A percentile compares a stretch with the other conserved stretches of the same genome.
Conservation (phyloP, 192 early-diverging fungal genomes). For the Backusella liffmaniae region DNA sequence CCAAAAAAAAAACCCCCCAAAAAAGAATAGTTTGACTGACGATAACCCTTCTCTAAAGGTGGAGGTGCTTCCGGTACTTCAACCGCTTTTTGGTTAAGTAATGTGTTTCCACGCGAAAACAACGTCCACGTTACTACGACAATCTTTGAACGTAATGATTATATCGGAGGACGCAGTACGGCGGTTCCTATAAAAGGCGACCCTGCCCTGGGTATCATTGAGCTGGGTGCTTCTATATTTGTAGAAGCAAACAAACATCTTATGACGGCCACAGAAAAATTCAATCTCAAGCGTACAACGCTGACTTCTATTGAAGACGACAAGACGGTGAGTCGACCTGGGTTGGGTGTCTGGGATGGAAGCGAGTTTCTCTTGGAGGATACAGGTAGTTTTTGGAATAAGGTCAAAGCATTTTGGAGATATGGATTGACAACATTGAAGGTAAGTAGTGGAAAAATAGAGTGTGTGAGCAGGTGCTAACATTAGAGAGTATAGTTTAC, state of each 20-base stretch:
- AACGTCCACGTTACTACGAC: slow-evolving; percentile 43
- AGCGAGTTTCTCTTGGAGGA: slow-evolving; percentile 53
- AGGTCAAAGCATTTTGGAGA: slow-evolving; percentile 37
- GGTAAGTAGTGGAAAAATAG: slow-evolving; percentile 24
- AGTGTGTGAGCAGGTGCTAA: not conserved
- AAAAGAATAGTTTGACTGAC: not conserved
- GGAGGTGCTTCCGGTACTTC: slow-evolving; percentile 54
- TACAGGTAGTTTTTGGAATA: slow-evolving; percentile 42
- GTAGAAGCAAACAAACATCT: slow-evolving; percentile 56
- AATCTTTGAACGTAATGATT: slow-evolving; percentile 51
- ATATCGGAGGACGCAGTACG: slow-evolving; percentile 54
- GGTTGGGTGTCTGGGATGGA: slow-evolving; percentile 50
- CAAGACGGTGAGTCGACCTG: slow-evolving; percentile 7
- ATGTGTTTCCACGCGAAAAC: slow-evolving; percentile 20
- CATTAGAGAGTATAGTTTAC: not conserved
- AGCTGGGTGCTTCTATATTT: slow-evolving; percentile 67
- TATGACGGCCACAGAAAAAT: slow-evolving; percentile 45
- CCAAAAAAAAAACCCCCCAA: not conserved
- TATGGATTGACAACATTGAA: slow-evolving; percentile 49
- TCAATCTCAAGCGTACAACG: slow-evolving; percentile 44
- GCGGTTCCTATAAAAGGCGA: slow-evolving; percentile 31
- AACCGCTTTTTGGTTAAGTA: slow-evolving; percentile 45
- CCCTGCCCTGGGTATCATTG: slow-evolving; percentile 35
- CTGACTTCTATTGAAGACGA: slow-evolving; percentile 25
- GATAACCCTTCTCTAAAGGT: slow-evolving; percentile 28